Base-by-base conservation (phyloP, 345 rosid genomes). In the Laguncularia racemosa region DNA sequence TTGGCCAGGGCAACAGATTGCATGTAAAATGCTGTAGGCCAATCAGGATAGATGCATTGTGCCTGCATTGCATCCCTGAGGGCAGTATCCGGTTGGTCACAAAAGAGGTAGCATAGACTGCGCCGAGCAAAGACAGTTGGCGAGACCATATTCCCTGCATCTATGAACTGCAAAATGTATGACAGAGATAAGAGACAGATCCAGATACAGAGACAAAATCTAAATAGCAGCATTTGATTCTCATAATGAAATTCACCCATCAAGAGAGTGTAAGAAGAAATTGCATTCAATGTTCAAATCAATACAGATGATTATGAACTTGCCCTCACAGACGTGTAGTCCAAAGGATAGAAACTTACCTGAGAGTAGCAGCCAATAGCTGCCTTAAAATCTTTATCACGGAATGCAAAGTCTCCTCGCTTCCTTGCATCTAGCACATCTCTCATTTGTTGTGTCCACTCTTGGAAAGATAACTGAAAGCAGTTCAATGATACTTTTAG, bases 21-120 rank as follows among this genome's bases (percentile, higher is more conserved):
- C 96, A 93, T 82, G 75, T 87, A 90, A 81, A 93, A 93, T 16
- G 96, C 95, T 0, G 92, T 84, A 14, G 97, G 91, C 99, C 96
- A 93, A 15, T 88, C 95, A 2, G 96, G 92, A 63, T 73, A 71
- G 40, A 80, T 91, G 26, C 84, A 82, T 17, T 90, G 96, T 0
- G 99, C 99, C 67, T 87, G 99, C 99, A 93, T 93, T 10, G 95
- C 99, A 46, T 93, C 99, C 47, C 91, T 78, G 26, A 90, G 84
- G 50, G 97, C 97, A 58, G 84, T 84, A 60, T 90, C 93, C 9
- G 96, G 95, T 62, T 80, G 93, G 62, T 95, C 97, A 17, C 83
- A 82, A 33, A 90, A 71, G 26, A 90, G 85, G 69, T 76, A 86
- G 74, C 99, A 90, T 38, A 95, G 86, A 69, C 99, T 90, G 50